A percentile compares a stretch with the other conserved stretches of the same genome.
phyloP scores from a whole-genome alignment of 768 basidiomycete genomes.

The Macrolepiota fuliginosa region DNA sequence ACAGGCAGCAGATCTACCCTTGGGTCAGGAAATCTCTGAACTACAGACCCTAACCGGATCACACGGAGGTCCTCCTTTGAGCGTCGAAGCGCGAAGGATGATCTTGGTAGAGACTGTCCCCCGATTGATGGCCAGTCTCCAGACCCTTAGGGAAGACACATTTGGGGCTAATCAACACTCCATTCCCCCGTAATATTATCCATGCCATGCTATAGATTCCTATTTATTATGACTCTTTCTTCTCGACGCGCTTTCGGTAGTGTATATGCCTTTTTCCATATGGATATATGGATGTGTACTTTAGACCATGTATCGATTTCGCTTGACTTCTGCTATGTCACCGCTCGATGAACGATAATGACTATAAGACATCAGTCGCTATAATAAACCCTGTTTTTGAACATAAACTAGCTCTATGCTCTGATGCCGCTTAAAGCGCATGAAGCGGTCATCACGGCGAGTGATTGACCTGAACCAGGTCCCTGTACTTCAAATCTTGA shows the following conservation, averaged over 20 bases:
- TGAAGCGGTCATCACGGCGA: neutral
- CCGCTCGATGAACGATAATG: neutral
- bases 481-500: neutral
- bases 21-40: slow-evolving; percentile 9
- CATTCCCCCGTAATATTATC: slow-evolving; percentile 1
- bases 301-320: slow-evolving; percentile 3
- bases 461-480: neutral
- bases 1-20: slow-evolving; percentile 4
- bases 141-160: slow-evolving; percentile 1
- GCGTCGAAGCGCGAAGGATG: slow-evolving; percentile 10
- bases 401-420: neutral
- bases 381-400: no score
- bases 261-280: slow-evolving; percentile 1
- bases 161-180: neutral
- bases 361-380: neutral
- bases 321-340: neutral
- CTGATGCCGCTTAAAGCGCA: neutral
- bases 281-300: slow-evolving; percentile 10
- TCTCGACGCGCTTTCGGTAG: neutral
- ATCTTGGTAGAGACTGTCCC: slow-evolving; percentile 12
- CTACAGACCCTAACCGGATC: slow-evolving; percentile 10
- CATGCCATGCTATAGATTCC: slow-evolving; percentile 1
- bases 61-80: slow-evolving; percentile 2
- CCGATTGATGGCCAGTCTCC: slow-evolving; percentile 10
- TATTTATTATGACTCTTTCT: neutral